Conservation (phyloP, 1,284 basidiomycete species). For the Pascua guehoae region DNA sequence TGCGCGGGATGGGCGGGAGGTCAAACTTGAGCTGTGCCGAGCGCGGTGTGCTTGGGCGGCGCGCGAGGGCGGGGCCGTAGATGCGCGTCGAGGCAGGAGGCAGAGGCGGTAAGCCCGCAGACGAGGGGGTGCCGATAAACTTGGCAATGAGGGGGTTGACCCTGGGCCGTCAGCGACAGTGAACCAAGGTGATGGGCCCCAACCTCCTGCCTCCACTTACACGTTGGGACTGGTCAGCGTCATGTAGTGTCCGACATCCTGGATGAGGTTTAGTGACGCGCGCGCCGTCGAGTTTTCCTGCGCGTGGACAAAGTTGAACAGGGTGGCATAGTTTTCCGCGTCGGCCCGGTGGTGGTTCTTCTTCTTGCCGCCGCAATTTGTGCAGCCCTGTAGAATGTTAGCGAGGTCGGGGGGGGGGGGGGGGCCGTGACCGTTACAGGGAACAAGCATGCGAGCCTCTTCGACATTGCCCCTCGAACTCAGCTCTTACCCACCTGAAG, state of each 20-base stretch:
- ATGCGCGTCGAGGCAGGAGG: conserved; percentile 7
- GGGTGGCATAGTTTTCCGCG: neutral
- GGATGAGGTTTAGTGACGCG: conserved; percentile 4
- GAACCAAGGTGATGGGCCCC: neutral
- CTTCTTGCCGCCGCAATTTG: too few relatives aligned
- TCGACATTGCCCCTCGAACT: neutral
- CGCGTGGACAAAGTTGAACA: conserved; percentile 4
- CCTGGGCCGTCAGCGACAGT: conserved; percentile 3
- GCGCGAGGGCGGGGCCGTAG: conserved; percentile 7
- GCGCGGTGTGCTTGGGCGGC: conserved; percentile 22
- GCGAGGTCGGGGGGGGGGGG: neutral
- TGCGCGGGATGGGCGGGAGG: conserved; percentile 17
- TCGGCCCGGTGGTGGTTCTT: conserved; percentile 1
- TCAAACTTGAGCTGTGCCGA: conserved; percentile 9
- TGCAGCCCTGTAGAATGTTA: too few relatives aligned
- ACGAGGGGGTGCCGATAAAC: conserved; percentile 13
- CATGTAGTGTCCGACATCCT: conserved; percentile 18
- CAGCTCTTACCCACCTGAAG: conserved; percentile 12
- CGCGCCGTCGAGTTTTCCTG: conserved; percentile 1
- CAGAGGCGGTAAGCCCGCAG: conserved; percentile 10
- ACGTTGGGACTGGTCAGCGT: conserved; percentile 22
- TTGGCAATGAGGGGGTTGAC: conserved; percentile 21
- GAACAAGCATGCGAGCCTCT: too few relatives aligned
- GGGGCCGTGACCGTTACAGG: too few relatives aligned
- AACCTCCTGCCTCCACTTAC: conserved; percentile 10